Base-by-base conservation (phyloP, 1,139 yeast species). In the Kurtzmaniella quercitrusa region DNA sequence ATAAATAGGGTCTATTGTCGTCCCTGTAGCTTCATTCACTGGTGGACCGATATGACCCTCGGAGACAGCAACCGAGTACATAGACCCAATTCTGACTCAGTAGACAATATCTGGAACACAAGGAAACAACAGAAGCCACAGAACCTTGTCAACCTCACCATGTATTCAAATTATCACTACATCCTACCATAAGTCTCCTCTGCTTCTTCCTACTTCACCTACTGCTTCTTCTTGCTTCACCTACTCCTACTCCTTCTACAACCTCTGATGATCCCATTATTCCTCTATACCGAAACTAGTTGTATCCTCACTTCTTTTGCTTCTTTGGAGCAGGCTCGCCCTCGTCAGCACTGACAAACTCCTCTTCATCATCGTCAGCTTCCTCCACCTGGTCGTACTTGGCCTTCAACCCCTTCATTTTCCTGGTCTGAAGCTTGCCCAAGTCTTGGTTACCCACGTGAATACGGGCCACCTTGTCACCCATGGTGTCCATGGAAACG, bases 391-490 rank as follows among this genome's bases (percentile, higher is more conserved):
- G 96, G 60, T 89, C 96, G 55, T 74, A 90, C 63, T 77, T 82
- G 46, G 89, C 75, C 72, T 94, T 94, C 60, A 93, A 77, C 62
- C 98, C 99, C 77, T 94, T 94, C 96, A 93, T 88, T 81, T 93
- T 93, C 71, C 98, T 82, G 11, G 98, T 91, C 69, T 93, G 98
- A 62, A 93, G 69, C 64, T 84, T 85, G 60, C 79, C 75, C 63
- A 94, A 75, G 63, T 93, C 98, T 74, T 93, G 99, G 65, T 85
- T 85, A 67, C 96, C 98, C 66, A 93, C 85, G 63, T 93, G 98
- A 57, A 93, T 81, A 69, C 93, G 88, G 53, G 97, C 99, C 51
- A 93, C 79, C 81, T 93, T 90, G 67, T 93, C 98, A 70, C 99
- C 99, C 86, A 93, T 80, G 49, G 74, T 59, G 62, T 94, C 98